These are phyloP conservation scores for Westerdykella ornata DNA, from an alignment of 2,329 filamentous ascomycete species.

Conservation along the genomic window DNA sequence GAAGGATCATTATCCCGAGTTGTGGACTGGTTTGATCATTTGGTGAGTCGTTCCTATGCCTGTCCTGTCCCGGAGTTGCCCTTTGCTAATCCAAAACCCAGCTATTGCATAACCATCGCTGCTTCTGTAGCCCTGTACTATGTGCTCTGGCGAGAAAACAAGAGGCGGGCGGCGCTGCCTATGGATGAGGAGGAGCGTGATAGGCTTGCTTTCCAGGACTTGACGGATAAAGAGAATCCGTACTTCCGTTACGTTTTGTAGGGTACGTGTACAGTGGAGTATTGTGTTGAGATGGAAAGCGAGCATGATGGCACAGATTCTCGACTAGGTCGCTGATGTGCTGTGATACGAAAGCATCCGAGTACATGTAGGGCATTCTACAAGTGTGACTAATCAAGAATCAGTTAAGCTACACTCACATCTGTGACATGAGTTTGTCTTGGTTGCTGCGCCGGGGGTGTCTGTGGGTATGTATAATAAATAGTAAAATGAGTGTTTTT, in stretches of 20 bases:
- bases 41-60: constrained; percentile 37
- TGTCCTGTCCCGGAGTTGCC: background rate
- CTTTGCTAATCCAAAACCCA: constrained; percentile 21
- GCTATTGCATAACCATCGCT: constrained; percentile 61
- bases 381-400: too few species aligned
- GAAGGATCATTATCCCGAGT: constrained; percentile 58
- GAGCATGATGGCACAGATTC: too few species aligned
- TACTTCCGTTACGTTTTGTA: constrained; percentile 50
- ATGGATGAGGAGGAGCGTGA: constrained; percentile 55
- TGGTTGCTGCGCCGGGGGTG: too few species aligned
- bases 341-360: too few species aligned
- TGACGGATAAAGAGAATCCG: constrained; percentile 54
- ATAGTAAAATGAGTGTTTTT: too few species aligned
- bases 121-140: constrained; percentile 52
- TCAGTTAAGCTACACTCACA: too few species aligned
- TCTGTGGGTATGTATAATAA: too few species aligned
- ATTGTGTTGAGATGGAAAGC: too few species aligned
- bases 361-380: too few species aligned
- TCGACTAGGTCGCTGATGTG: too few species aligned
- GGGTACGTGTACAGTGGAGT: too few species aligned
- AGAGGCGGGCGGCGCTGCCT: constrained; percentile 46
- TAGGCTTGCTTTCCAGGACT: constrained; percentile 40
- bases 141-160: constrained; percentile 45
- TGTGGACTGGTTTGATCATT: constrained; percentile 64
- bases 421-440: too few species aligned